Percentiles rank a stretch among this genome's conserved stretches.
Evolutionary conservation across 345 rosid species (phyloP).

Genomic region (Kandelia obovata): DNA sequence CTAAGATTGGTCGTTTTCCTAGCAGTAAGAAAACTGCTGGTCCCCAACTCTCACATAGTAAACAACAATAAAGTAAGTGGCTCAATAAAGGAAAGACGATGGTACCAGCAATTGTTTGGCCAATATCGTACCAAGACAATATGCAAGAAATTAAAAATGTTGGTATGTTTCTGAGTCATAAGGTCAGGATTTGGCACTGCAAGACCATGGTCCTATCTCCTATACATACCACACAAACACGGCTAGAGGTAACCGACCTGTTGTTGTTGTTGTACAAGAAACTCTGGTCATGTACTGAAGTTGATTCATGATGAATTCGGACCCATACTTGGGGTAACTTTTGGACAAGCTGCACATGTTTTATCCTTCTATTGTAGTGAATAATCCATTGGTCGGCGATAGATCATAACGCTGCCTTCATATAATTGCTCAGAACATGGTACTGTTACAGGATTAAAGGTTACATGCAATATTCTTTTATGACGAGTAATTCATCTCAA

Average conservation of each 20-base stretch:
- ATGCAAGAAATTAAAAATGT: neutral
- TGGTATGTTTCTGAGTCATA: neutral
- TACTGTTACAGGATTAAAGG: too few relatives aligned
- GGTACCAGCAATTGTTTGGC: neutral
- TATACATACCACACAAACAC: neutral
- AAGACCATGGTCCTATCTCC: neutral
- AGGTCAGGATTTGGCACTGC: neutral
- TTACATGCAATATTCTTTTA: too few relatives aligned
- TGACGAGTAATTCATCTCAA: too few relatives aligned
- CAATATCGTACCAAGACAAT: neutral
- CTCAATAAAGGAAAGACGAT: neutral
- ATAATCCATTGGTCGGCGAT: neutral
- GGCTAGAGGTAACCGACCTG: neutral
- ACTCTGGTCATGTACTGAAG: neutral
- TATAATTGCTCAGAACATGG: neutral
- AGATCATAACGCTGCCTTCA: neutral
- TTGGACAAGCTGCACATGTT: neutral
- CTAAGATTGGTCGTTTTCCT: neutral
- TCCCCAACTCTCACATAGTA: neutral
- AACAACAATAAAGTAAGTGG: neutral
- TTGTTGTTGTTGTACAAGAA: neutral
- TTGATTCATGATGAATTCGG: neutral
- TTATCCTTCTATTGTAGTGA: slow-evolving; percentile 9
- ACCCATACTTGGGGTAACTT: neutral
- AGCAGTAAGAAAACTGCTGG: neutral